Base-by-base conservation (phyloP, 371 early-diverging fungal genomes). In the Zancudomyces culisetae region DNA sequence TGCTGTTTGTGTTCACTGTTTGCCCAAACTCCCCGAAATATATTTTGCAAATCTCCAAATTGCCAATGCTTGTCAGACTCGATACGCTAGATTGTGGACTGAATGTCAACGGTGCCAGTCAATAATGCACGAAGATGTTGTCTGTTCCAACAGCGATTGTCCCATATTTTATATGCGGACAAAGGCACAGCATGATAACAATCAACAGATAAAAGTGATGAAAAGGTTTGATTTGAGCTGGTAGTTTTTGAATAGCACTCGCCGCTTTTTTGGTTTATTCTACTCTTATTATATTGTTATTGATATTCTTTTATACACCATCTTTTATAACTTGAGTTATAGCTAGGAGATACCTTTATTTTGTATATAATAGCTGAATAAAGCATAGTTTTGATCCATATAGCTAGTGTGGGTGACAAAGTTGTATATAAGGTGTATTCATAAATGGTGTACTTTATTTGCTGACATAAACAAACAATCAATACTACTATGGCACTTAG, bases 81-180 rank as follows among this genome's bases (percentile, higher is more conserved):
- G 77, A 35, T 98, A 78, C 64, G 74, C 92, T 22, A 70, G 92
- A 18, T 77, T 98, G 41, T 98, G 99, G 98, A 89, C 96, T 18
- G 97, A 99, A 66, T 99, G 99, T 60, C 99, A 99, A 65, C 77
- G 98, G 35, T 99, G 99, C 66, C 97, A 98, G 69, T 95, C 98
- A 27, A 84, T 87, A 53, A 61, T 98, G 49, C 90, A 93, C 65
- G 91, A 90, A 59, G 97, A 98, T 53, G 95, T 99, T 4, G 72
- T 98, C 51, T 99, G 99, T 73, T 84, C 89, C 3, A 90, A 89
- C 61, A 85, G 84, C 67, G 99, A 98, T 68, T 96, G 99, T 66
- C 93, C 98, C 2, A 98, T 99, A 45, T 99, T 97, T 61, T 99
- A 98, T 66, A 98, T 97, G 94, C 81, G 99, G 58, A 96, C 87